phyloP scores from a whole-genome alignment of 352 stramenopile species.

The Peronospora destructor region DNA sequence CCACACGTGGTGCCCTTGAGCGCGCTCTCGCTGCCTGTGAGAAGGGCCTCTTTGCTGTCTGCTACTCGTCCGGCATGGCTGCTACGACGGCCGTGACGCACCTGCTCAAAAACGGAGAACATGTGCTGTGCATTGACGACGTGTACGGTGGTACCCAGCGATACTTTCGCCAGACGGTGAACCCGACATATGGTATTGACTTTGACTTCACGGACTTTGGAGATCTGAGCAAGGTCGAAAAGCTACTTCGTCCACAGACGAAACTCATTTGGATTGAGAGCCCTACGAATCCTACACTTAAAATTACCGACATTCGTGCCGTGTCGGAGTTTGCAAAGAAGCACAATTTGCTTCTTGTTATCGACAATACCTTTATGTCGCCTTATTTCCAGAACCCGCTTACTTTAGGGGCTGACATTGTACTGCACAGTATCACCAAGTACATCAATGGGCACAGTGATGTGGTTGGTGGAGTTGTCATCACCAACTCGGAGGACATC shows the following conservation, averaged over 20 bases:
- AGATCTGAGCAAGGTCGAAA: conserved; percentile 75
- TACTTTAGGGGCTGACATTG: conserved; percentile 87
- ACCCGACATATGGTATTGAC: conserved; percentile 86
- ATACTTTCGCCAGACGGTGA: conserved; percentile 90
- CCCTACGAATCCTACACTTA: conserved; percentile 92
- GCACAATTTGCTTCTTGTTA: conserved; percentile 83
- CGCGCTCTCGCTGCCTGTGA: conserved; percentile 88
- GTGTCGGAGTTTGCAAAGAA: conserved; percentile 87
- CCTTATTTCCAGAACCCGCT: conserved; percentile 91
- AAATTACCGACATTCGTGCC: conserved; percentile 90
- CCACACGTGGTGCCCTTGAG: conserved; percentile 92
- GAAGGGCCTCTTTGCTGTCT: conserved; percentile 84
- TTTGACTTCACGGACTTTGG: conserved; percentile 93
- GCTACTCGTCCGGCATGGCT: conserved; percentile 87
- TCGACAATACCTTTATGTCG: conserved; percentile 93
- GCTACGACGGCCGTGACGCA: conserved; percentile 86
- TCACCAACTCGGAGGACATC: conserved; percentile 89
- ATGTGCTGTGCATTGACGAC: conserved; percentile 93
- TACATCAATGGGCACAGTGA: conserved; percentile 95
- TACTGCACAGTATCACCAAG: conserved; percentile 93
- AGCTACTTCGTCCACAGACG: conserved; percentile 77
- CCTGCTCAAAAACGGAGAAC: conserved; percentile 87
- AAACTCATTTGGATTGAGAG: conserved; percentile 93
- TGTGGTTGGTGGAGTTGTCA: conserved; percentile 88
- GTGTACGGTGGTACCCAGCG: conserved; percentile 94